Base-by-base conservation (phyloP, 2,329 filamentous ascomycete species). In the Leptographium lundbergii region DNA sequence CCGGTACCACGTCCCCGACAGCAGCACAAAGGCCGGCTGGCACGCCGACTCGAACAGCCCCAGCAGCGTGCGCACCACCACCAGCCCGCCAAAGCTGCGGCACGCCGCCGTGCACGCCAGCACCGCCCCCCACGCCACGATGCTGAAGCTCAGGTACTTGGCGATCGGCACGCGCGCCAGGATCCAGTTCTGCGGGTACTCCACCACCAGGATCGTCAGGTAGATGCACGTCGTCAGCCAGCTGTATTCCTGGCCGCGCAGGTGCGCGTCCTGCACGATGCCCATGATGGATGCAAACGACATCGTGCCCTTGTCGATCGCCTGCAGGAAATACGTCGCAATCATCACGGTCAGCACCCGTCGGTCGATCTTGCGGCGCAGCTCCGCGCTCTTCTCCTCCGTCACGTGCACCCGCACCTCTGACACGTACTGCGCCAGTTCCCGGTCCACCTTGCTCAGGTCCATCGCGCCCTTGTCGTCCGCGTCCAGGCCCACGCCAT, bases 141-240 rank as follows among this genome's bases (percentile, higher is more conserved):
- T 85, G 65, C 79, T 84, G 65, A 81, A 74, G 48, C 78, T 77
- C 6, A 87, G 77, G 61, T 85, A 87, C 66, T 87, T 87, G 58
- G 81, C 85, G 53, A 87, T 80, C 6, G 85, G 85, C 0, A 87
- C 80, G 32, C 82, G 78, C 54, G 65, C 63, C 58, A 70, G 72
- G 64, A 75, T 68, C 65, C 66, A 73, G 69, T 85, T 87, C 68
- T 85, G 86, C 0, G 87, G 87, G 66, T 88, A 89, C 69, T 89
- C 86, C 63, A 88, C 85, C 54, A 85, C 70, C 11, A 89, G 73
- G 24, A 88, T 82, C 57, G 81, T 84, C 61, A 89, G 83, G 72
- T 89, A 89, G 63, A 89, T 87, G 75, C 83, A 87, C 14, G 85
- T 87, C 0, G 83, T 87, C 57, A 90, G 74, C 86, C 86, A 89